Base-by-base conservation (phyloP, 768 basidiomycete species). In the Trametes cubensis region DNA sequence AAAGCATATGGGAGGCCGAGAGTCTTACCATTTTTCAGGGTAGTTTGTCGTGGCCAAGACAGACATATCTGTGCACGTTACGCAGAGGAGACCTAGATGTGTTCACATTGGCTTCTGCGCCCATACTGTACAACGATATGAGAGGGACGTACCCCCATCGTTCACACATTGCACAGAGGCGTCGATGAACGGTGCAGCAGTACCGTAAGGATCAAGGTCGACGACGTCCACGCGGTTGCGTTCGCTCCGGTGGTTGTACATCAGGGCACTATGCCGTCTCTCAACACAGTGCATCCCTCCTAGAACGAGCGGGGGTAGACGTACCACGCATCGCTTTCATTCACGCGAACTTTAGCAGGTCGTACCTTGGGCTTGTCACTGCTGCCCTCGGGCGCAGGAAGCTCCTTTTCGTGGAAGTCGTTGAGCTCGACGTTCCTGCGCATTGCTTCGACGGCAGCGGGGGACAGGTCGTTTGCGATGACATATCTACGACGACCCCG, bases 201-300 rank as follows among this genome's bases (percentile, higher is more conserved):
- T 96, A 0, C 97, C 97, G 69, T 98, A 99, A 0, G 97, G 97
- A 72, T 99, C 97, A 26, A 99, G 83, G 73, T 99, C 97, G n/a
- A 99, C 87, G 28, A 92, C 92, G 65, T 98, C 95, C 20, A 98
- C 95, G 2, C 88, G 85, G 13, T 80, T 75, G 48, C 79, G 82
- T 54, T 87, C 87, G 28, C 85, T 79, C 41, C 95, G 87, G 70
- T 95, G 94, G 49, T 82, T 82, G 71, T 97, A 98, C 92, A 99
- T 94, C 53, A 95, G 77, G 3, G 90, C 81, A 70, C 95, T 97
- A 51, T 17, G 51, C 3, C 11, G 10, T 7, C 4, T 21, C 46
- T 20, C 23, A 23, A 47, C 23, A 2, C 13, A 21, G 23, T 18
- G 14, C 20, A 49, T n/a, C n/a, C n/a, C 7, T 18, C 15, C 4